Evolutionary conservation across 108 stramenopile genomes (phyloP), one percentile per base, ranked within the genome.

Genomic region (Bacterosira constricta): DNA sequence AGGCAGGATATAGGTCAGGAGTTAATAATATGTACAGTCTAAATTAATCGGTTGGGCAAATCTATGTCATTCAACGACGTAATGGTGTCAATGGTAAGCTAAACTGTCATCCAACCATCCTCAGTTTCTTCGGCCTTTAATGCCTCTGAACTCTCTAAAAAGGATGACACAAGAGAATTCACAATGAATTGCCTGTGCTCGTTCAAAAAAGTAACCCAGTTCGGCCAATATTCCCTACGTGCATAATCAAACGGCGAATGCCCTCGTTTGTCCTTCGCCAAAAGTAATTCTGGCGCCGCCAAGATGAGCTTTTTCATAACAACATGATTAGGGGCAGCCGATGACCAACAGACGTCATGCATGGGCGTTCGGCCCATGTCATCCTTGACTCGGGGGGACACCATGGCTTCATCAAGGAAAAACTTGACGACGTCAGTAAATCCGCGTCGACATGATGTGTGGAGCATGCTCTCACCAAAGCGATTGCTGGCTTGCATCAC

Each of bases 201-300:
- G 50, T 79, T 79, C 42, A 83, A 32, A 26, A 74, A 73, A 1
- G 36, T 27, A 54, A 59, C 39, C 81, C 82, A 87, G 53, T 79
- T 66, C 21, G 75, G 69, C 82, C 88, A 88, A 38, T 93, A 72
- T 52, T 89, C 83, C 44, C 73, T 73, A n/a, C 88, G 74, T 18
- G 85, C 86, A 58, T 93, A 93, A 53, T 86, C 84, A 73, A 90
- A 90, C 8, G 89, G 89, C 2, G 92, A 87, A 65, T 85, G 86
- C 4, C 89, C 89, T n/a, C 89, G 68, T 20, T 78, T 77, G 77
- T 93, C 92, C 56, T 71, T 70, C 52, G 85, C 64, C 6, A 90
- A 53, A 3, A 93, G 65, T 34, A 86, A 53, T 37, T 81, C 83
- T 11, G 87, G 86, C 13, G 89, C 77, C 18, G 46, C 34, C 12